Percentiles rank a stretch among this genome's conserved stretches.
Conservation (phyloP, 352 stramenopile genomes). For the Pythium phragmiticola region DNA sequence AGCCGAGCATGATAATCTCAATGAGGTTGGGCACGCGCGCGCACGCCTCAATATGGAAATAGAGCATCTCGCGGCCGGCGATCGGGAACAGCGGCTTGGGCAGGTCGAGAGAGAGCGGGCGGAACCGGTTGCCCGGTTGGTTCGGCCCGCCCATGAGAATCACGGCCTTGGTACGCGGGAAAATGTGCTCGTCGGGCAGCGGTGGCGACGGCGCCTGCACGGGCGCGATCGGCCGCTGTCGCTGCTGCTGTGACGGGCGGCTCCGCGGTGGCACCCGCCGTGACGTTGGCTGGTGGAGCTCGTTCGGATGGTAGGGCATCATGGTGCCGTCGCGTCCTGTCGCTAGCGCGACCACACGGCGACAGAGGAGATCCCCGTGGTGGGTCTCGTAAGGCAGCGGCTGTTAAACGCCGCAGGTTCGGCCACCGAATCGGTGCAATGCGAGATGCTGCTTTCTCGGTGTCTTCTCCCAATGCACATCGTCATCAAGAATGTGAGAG, state of each 20-base stretch:
- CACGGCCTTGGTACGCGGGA: constrained; percentile 82
- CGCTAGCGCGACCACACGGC: neutral
- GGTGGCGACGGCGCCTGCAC: constrained; percentile 16
- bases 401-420: constrained; percentile 18
- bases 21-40: constrained; percentile 77
- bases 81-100: constrained; percentile 88
- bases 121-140: constrained; percentile 87
- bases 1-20: constrained; percentile 89
- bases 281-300: constrained; percentile 24
- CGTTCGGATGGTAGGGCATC: constrained; percentile 28
- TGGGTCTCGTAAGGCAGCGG: neutral
- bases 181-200: constrained; percentile 42
- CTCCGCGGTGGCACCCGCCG: constrained; percentile 15
- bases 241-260: constrained; percentile 13
- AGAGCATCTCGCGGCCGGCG: constrained; percentile 84
- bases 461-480: constrained; percentile 27
- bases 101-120: constrained; percentile 81
- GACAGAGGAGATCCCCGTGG: constrained; percentile 3
- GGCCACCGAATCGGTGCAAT: neutral
- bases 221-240: constrained; percentile 15
- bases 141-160: constrained; percentile 87
- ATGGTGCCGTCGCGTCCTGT: constrained; percentile 7
- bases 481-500: constrained; percentile 14
- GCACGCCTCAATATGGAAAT: constrained; percentile 88
- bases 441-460: neutral